Evolutionary conservation across 805 yeast genomes (phyloP), one percentile per base, ranked within the genome.

Genomic region (Candida stauntonica): DNA sequence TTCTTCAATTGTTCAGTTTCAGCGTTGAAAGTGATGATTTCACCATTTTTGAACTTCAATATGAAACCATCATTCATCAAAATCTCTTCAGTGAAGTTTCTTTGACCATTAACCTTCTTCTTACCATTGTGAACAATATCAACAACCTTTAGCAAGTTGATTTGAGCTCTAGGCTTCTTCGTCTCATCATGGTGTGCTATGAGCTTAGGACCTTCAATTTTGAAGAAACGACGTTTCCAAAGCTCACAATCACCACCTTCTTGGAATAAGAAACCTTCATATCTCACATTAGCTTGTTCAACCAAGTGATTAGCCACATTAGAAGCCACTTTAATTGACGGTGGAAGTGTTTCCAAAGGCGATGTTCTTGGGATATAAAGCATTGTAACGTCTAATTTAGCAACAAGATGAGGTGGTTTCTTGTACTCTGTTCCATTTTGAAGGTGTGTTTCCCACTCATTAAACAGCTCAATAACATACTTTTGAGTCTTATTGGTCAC

Each of bases 211-310:
- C 91, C 95, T 32, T 73, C 66, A n/a, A 89, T 66, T 47, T 74
- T 79, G 64, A 81, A 87, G 62, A 62, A 86, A 41, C 97, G 70
- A 47, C 83, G 75, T 49, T 84, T 76, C 79, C 89, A 77, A 23
- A 53, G 34, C 13, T 70, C 74, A 49, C 93, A 75, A 63, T 89
- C 98, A 8, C 97, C 97, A 15, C 98, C 98, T 54, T 82, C 86
- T 62, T 89, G 98, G 51, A 78, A 77, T 63, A 91, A 64, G 52
- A 67, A 80, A 0, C 97, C 97, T 55, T 83, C 81, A 52, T 65
- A 64, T 2, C 35, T 39, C 15, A 66, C 50, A 5, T 47, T 33
- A 46, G 64, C 53, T 37, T 67, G 71, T 24, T 54, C 55, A 14
- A 53, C 52, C 17, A 63, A 57, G 48, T 72, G 65, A 5, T 58